Base-by-base conservation (phyloP, 106 monocot species). In the Agapanthus africanus region DNA sequence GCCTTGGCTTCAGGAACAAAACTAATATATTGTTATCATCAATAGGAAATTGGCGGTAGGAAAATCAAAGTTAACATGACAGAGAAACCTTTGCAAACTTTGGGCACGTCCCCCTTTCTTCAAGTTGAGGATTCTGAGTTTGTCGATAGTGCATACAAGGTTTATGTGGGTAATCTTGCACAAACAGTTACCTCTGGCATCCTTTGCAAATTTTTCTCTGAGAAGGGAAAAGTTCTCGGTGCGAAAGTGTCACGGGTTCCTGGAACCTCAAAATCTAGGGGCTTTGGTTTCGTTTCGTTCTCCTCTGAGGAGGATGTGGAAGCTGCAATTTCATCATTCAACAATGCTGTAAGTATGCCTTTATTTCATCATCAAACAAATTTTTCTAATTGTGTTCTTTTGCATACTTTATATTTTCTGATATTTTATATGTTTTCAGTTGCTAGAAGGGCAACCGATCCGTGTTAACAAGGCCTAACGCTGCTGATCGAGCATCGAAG, bases 51-150 rank as follows among this genome's bases (percentile, higher is more conserved):
- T 73, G 92, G 89, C 46, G 92, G 92, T 38, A 82, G 89, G 51
- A 82, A 89, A 65, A 87, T 99, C 74, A 90, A 92, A 90, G 92
- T 92, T n/a, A 99, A 99, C 61, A 79, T 92, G 18, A 99, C 89
- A 7, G 92, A 99, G 66, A 99, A 87, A 63, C 92, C 92, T 28
- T 74, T 92, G 65, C 35, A 52, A n/a, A 9, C 73, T 16, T 7
- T 68, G 8, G 92, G 90, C 51, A 26, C 68, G 7, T 79, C 92
- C n/a, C 78, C 92, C n/a, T 41, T 84, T 39, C 67, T 70, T 27
- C 89, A 92, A 81, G 51, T 36, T 21, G 92, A 89, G 37, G 94
- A 95, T 54, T 86, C 91, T 35, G 68, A 73, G 35, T 92, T 89
- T 73, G 51, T 89, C 34, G 97, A 99, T 59, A 92, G 97, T 61